Conservation (phyloP, 163 green algal species). For the Scenedesmus sp. region DNA sequence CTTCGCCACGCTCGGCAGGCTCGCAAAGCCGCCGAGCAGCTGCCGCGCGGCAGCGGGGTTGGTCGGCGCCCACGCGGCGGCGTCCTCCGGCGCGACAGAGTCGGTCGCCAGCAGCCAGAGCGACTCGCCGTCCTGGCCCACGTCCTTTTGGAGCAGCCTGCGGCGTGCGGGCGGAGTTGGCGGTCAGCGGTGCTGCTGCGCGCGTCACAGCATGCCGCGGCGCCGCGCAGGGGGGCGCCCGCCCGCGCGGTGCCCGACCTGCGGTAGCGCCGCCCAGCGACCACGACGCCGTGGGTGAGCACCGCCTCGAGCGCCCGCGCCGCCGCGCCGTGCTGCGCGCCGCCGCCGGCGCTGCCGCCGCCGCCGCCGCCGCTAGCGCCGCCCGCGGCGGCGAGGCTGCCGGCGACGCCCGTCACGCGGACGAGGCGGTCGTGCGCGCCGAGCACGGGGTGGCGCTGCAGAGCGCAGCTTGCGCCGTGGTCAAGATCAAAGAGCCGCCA, state of each 20-base stretch:
- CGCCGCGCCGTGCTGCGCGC: neutral
- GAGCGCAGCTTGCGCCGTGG: neutral
- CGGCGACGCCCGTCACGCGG: neutral
- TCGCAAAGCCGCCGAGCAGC: conserved; percentile 18
- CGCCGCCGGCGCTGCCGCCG: conserved; percentile 6
- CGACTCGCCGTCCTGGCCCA: neutral
- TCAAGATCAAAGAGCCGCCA: neutral
- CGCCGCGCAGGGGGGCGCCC: too few species aligned
- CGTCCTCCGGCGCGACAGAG: conserved; percentile 13
- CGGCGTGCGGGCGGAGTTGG: neutral
- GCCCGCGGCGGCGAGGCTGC: neutral
- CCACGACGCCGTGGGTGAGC: conserved; percentile 21
- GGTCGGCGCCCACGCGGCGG: neutral
- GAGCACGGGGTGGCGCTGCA: conserved; percentile 24
- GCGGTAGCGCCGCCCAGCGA: conserved; percentile 23
- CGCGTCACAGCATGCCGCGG: too few species aligned
- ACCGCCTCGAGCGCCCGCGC: neutral
- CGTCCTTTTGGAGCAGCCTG: conserved; percentile 30
- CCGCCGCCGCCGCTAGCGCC: neutral
- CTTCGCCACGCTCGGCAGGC: conserved; percentile 7
- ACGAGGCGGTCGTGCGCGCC: conserved; percentile 10
- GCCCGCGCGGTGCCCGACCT: too few species aligned
- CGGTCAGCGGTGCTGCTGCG: too few species aligned
- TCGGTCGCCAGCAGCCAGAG: conserved; percentile 37
- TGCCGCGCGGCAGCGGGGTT: conserved; percentile 26